A percentile compares a stretch with the other conserved stretches of the same genome.
phyloP scores from a whole-genome alignment of 2,329 filamentous ascomycete species.

The Pezicula radicicola region DNA sequence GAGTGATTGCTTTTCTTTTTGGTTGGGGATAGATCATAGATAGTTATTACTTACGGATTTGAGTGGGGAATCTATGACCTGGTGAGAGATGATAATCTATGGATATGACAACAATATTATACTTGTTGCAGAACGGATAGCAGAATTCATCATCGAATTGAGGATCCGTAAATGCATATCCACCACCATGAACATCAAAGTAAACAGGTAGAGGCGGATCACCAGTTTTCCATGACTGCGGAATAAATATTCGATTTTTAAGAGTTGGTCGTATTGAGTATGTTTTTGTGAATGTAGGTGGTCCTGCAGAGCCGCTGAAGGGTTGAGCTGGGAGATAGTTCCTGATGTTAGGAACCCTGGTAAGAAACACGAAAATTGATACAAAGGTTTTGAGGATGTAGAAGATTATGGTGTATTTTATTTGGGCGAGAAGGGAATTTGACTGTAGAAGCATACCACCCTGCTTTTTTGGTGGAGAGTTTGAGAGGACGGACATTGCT shows the following conservation, averaged over 20 bases:
- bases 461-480: too few relatives aligned
- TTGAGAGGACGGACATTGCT: too few relatives aligned
- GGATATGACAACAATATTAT: conserved; percentile 40
- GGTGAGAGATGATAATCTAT: conserved; percentile 50
- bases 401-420: background rate
- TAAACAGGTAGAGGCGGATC: conserved; percentile 35
- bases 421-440: background rate
- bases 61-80: conserved; percentile 37
- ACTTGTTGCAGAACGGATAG: conserved; percentile 35
- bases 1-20: too few relatives aligned
- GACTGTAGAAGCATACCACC: background rate
- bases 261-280: conserved; percentile 20
- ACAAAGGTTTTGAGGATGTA: background rate
- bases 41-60: conserved; percentile 18
- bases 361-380: background rate
- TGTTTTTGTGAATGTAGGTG: conserved; percentile 4
- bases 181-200: conserved; percentile 50
- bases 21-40: too few relatives aligned
- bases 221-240: conserved; percentile 23
- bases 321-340: background rate
- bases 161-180: conserved; percentile 43
- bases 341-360: background rate
- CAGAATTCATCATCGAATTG: conserved; percentile 45
- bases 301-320: background rate
- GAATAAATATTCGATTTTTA: conserved; percentile 36